Evolutionary conservation across 1,139 yeast species (phyloP).

Genomic region (Petasospora rhodanensis): DNA sequence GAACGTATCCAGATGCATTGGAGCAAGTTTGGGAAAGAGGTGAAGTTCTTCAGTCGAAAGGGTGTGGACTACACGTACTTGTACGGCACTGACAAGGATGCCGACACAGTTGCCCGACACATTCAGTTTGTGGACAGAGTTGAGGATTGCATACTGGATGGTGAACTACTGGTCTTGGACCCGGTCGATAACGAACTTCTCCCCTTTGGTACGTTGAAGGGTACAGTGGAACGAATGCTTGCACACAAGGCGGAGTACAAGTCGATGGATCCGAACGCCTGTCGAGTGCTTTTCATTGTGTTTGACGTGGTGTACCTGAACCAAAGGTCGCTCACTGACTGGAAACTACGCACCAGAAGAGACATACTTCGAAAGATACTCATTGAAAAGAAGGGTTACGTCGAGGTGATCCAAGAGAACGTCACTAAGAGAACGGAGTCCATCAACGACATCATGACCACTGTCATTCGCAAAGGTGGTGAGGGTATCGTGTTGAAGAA

Average conservation of each 20-base stretch:
- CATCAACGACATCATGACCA: slow-evolving; percentile 50
- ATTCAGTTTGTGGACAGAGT: slow-evolving; percentile 44
- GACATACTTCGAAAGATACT: slow-evolving; percentile 44
- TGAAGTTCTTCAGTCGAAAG: slow-evolving; percentile 58
- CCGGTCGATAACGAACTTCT: slow-evolving; percentile 50
- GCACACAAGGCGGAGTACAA: slow-evolving; percentile 15
- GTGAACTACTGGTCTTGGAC: slow-evolving; percentile 93
- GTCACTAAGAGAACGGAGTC: slow-evolving; percentile 44
- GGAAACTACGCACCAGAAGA: slow-evolving; percentile 55
- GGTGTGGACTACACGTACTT: slow-evolving; percentile 69
- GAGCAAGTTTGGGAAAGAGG: slow-evolving; percentile 35
- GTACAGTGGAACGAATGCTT: slow-evolving; percentile 33
- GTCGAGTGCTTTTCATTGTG: slow-evolving; percentile 58
- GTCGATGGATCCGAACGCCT: slow-evolving; percentile 1
- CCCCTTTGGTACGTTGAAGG: slow-evolving; percentile 77
- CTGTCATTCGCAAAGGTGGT: slow-evolving; percentile 57
- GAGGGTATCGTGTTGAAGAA: slow-evolving; percentile 85
- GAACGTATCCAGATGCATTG: slow-evolving; percentile 77
- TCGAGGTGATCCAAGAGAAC: slow-evolving; percentile 52
- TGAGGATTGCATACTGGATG: slow-evolving; percentile 59
- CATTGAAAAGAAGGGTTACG: slow-evolving; percentile 43
- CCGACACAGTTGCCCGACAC: slow-evolving; percentile 60
- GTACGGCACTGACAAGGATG: slow-evolving; percentile 56
- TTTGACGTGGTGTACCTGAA: slow-evolving; percentile 74
- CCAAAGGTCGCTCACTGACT: slow-evolving; percentile 52